Evolutionary conservation across 257 asterid genomes (phyloP).

Genomic region (Voacanga thouarsii): DNA sequence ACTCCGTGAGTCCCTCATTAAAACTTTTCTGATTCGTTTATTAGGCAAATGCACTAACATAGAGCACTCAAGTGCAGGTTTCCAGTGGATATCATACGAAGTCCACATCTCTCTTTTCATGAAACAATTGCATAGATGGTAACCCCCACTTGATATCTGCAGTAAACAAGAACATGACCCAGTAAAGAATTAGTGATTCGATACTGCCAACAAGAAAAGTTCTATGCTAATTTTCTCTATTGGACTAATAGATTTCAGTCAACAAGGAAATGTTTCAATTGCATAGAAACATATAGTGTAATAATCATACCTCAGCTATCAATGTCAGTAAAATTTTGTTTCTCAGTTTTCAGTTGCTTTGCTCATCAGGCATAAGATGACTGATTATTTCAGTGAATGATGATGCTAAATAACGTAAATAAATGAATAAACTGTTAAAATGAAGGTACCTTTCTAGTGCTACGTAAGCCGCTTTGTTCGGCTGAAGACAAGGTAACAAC

Average conservation of each 20-base stretch:
- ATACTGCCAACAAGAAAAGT: conserved; percentile 9
- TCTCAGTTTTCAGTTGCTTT: neutral
- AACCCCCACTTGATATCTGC: conserved; percentile 42
- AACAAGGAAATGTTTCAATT: neutral
- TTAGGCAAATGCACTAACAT: conserved; percentile 38
- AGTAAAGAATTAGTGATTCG: neutral
- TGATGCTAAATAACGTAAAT: neutral
- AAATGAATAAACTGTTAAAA: neutral
- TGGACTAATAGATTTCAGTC: neutral
- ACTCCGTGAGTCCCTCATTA: conserved; percentile 25
- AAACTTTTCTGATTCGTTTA: conserved; percentile 40
- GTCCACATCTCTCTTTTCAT: conserved; percentile 65
- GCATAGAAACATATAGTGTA: neutral
- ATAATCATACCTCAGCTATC: neutral
- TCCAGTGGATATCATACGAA: conserved; percentile 58
- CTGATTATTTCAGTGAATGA: neutral
- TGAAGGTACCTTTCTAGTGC: conserved; percentile 25
- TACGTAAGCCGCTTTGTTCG: conserved; percentile 20
- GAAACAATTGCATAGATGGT: conserved; percentile 31
- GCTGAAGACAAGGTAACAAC: conserved; percentile 28
- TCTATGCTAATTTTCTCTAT: neutral
- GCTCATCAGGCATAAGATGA: neutral
- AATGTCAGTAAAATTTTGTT: neutral
- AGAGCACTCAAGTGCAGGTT: conserved; percentile 44
- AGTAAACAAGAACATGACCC: conserved; percentile 16